Conservation (phyloP, 1,284 basidiomycete species). For the Dichomitus squalens region DNA sequence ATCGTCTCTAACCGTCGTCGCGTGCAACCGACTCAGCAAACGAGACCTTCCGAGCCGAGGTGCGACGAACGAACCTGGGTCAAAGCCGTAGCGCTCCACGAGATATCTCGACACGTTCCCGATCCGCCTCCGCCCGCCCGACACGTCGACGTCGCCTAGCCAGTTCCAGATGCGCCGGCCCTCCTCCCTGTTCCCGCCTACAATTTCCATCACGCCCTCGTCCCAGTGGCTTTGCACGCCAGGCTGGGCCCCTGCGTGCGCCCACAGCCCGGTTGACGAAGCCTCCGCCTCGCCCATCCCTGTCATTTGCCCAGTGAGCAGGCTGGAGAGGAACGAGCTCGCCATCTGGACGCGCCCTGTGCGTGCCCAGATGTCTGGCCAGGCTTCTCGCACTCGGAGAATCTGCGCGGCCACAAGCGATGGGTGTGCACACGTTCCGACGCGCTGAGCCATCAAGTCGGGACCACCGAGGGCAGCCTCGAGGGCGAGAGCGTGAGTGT, state of each 20-base stretch:
- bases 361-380: constrained; percentile 73
- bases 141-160: constrained; percentile 74
- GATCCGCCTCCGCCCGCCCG: constrained; percentile 57
- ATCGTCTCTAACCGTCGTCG: constrained; percentile 56
- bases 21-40: neutral
- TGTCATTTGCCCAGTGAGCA: constrained; percentile 72
- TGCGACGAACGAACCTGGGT: constrained; percentile 54
- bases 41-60: no score
- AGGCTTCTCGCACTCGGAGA: constrained; percentile 68
- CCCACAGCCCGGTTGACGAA: constrained; percentile 75
- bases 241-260: constrained; percentile 41
- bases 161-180: constrained; percentile 68
- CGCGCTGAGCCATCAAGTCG: constrained; percentile 71
- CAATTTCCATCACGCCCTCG: constrained; percentile 71
- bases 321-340: constrained; percentile 69
- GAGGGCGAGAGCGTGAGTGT: constrained; percentile 71
- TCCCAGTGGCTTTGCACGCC: constrained; percentile 68
- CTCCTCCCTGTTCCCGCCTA: constrained; percentile 73
- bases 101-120: constrained; percentile 74
- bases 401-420: constrained; percentile 73
- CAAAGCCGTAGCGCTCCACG: constrained; percentile 79
- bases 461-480: constrained; percentile 76
- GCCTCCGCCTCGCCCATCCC: constrained; percentile 77
- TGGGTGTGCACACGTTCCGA: constrained; percentile 69
- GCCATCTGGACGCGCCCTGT: constrained; percentile 73